phyloP scores from a whole-genome alignment of 2,329 filamentous ascomycete species.

The Rhynchosporium agropyri region DNA sequence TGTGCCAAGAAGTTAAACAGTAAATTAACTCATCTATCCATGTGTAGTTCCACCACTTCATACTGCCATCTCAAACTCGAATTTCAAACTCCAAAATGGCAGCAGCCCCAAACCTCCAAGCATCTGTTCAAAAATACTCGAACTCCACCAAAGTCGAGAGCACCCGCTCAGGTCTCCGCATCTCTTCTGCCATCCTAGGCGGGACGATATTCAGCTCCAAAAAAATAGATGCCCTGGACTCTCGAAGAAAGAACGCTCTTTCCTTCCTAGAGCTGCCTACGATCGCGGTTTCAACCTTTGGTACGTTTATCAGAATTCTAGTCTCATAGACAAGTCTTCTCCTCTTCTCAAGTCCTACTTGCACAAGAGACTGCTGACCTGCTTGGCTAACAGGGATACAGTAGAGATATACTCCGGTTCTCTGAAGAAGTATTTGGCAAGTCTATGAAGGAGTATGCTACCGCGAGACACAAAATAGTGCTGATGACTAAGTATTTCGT shows the following conservation, averaged over 20 bases:
- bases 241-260: slow-evolving; percentile 58
- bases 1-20: no score
- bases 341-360: no score
- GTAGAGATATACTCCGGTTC: slow-evolving; percentile 57
- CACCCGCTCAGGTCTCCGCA: slow-evolving; percentile 59
- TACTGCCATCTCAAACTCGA: neutral
- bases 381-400: slow-evolving; percentile 52
- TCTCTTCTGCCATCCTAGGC: slow-evolving; percentile 66
- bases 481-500: slow-evolving; percentile 58
- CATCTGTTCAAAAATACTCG: slow-evolving; percentile 36
- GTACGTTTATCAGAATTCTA: no score
- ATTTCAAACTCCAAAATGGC: neutral
- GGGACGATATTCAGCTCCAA: slow-evolving; percentile 64
- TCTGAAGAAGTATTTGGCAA: slow-evolving; percentile 59
- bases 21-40: no score
- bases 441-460: slow-evolving; percentile 60
- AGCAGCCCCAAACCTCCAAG: neutral
- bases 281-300: slow-evolving; percentile 58
- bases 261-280: slow-evolving; percentile 64
- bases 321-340: no score
- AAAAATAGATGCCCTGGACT: slow-evolving; percentile 56
- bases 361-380: no score
- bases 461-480: slow-evolving; percentile 58
- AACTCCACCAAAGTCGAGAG: slow-evolving; percentile 51
- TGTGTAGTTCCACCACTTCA: no score